Base-by-base conservation (phyloP, 106 monocot genomes). In the Allium cepa region DNA sequence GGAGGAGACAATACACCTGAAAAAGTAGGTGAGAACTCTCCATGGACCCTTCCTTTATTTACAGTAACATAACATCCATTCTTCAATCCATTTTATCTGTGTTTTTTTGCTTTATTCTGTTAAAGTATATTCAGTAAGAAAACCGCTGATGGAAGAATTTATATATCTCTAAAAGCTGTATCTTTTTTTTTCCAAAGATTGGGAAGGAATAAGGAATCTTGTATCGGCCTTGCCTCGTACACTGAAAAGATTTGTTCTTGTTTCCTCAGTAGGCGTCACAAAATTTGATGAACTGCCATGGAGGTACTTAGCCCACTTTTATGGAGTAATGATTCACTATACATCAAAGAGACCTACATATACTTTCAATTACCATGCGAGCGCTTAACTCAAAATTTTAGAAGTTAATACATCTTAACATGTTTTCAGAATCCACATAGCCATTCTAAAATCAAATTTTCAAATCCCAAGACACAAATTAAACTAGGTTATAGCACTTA, bases 1-100 rank as follows among this genome's bases (percentile, higher is more conserved):
- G 82, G 76, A 79, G 91, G 91, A 76, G 95, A 95, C 62, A 95
- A 95, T 73, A 91, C 95, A 65, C 95, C 95, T 47, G 88, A 95
- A 86, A 85, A 79, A 91, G 80, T 88, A 64, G 95, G 95, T 88
- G 79, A 26, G 85, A 50, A 70, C 60, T 45, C 52, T 58, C 11
- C 64, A 28, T 16, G 46, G 46, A 64, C n/a, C 8, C 4, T 64
- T 47, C 4, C 45, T 2, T 63, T 63, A 2, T 45, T 48, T 14
- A 10, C 27, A 11, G 16, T n/a, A 4, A 18, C n/a, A 60, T 18
- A 63, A 46, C 46, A 4, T 13, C 36, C n/a, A 46, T 16, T 46
- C 46, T 15, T n/a, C 63, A 63, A 14, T 36, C 36, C 36, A 36
- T 36, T 36, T 36, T 36, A 2, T 5, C 5, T 36, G 36, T 36